These are phyloP conservation scores for Eurotiales sp. DNA, from an alignment of 2,329 filamentous ascomycete genomes.

Conservation along the genomic window DNA sequence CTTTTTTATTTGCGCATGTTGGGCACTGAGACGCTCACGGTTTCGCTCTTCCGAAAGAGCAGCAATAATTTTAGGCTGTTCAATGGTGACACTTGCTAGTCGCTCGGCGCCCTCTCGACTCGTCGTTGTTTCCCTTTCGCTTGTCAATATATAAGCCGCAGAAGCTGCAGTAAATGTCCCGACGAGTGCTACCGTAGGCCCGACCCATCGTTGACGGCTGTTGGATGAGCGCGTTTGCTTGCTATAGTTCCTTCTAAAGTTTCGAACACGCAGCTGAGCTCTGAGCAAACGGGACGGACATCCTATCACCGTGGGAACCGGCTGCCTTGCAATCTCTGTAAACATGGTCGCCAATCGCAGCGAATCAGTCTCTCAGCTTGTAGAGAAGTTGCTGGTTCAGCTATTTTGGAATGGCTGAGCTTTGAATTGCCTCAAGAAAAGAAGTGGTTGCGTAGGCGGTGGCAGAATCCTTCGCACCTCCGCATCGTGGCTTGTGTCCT, in stretches of 20 bases:
- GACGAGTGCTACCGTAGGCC: constrained; percentile 28
- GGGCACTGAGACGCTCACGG: constrained; percentile 72
- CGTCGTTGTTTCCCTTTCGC: constrained; percentile 18
- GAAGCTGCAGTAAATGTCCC: constrained; percentile 30
- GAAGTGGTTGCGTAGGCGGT: constrained; percentile 22
- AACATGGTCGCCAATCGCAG: constrained; percentile 21
- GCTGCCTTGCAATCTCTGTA: constrained; percentile 23
- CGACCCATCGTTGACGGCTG: constrained; percentile 26
- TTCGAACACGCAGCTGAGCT: constrained; percentile 19
- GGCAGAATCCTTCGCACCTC: constrained; percentile 33
- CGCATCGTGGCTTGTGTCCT: constrained; percentile 15
- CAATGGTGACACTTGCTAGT: constrained; percentile 56
- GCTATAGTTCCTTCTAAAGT: constrained; percentile 31
- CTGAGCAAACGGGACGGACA: constrained; percentile 22
- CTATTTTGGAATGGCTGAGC: neutral
- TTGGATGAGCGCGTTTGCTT: constrained; percentile 18
- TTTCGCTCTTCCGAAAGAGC: constrained; percentile 64
- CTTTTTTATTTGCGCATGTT: constrained; percentile 81
- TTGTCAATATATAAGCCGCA: constrained; percentile 28
- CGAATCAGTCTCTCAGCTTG: neutral
- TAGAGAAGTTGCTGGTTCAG: neutral
- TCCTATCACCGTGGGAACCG: constrained; percentile 20
- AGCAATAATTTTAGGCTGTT: constrained; percentile 58
- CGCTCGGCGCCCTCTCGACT: constrained; percentile 17
- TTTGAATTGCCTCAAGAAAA: neutral